These are phyloP conservation scores for Bryoerythrophyllum caledonicum DNA, from an alignment of 225 moss, liverwort and hornwort genomes.

Conservation along the genomic window DNA sequence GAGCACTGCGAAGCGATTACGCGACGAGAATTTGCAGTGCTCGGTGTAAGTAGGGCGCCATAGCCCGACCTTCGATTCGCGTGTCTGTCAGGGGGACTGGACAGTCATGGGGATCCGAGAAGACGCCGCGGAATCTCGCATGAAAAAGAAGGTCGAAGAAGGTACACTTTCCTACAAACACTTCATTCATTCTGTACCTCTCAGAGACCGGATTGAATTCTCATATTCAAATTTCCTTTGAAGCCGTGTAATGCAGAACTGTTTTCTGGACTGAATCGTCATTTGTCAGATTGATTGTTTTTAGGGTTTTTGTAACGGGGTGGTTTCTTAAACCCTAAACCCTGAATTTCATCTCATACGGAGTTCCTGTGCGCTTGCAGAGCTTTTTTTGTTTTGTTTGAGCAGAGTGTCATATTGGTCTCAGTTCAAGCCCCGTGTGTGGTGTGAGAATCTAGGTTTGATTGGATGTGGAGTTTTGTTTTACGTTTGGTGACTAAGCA, in stretches of 20 bases:
- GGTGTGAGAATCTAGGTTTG: background rate
- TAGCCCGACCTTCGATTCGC: background rate
- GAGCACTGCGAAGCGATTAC: background rate
- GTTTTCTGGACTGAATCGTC: background rate
- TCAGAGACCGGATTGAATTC: too few species aligned
- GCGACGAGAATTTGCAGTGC: background rate
- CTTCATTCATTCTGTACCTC: too few species aligned
- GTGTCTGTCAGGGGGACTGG: background rate
- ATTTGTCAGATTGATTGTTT: background rate
- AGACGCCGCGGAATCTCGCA: conserved; percentile 62
- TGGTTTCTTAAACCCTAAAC: conserved; percentile 4
- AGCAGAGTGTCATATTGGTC: background rate
- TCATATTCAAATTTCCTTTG: background rate
- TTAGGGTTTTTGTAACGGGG: background rate
- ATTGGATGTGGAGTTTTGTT: background rate
- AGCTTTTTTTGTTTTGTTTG: too few species aligned
- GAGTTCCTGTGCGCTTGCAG: background rate
- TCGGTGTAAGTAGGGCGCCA: background rate
- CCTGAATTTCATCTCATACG: background rate
- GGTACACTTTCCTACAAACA: conserved; percentile 36
- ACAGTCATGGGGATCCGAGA: conserved; percentile 68
- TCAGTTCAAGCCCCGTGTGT: background rate
- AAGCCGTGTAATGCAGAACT: background rate
- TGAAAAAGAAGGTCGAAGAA: conserved; percentile 98
- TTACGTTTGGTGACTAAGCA: background rate